phyloP scores from a whole-genome alignment of 371 early-diverging fungal genomes.

The Haplosporangium sp. region DNA sequence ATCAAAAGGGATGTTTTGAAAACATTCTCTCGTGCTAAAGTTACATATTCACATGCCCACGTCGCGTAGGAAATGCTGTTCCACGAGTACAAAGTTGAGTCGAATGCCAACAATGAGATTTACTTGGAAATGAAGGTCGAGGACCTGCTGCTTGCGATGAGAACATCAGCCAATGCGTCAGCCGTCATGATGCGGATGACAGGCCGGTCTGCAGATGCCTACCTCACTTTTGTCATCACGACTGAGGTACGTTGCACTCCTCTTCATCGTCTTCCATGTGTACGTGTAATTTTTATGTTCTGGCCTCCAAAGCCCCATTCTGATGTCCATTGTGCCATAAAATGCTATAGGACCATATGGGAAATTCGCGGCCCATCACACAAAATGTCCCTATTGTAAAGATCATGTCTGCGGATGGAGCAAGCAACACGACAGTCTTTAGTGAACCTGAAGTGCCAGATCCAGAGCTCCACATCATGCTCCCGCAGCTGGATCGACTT shows the following conservation, averaged over 20 bases:
- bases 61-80: slow-evolving; percentile 25
- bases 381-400: slow-evolving; percentile 48
- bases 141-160: slow-evolving; percentile 35
- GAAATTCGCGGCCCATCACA: slow-evolving; percentile 28
- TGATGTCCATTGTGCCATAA: too few relatives aligned
- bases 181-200: slow-evolving; percentile 41
- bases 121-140: slow-evolving; percentile 47
- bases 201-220: slow-evolving; percentile 30
- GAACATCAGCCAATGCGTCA: slow-evolving; percentile 23
- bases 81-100: slow-evolving; percentile 38
- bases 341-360: slow-evolving; percentile 28
- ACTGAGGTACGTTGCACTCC: slow-evolving; percentile 17
- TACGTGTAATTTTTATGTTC: not conserved
- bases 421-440: slow-evolving; percentile 32
- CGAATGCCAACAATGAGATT: slow-evolving; percentile 41
- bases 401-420: slow-evolving; percentile 33
- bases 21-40: not conserved
- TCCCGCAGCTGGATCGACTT: slow-evolving; percentile 43
- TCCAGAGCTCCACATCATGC: slow-evolving; percentile 53
- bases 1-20: not conserved
- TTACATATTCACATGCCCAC: not conserved
- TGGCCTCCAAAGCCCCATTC: too few relatives aligned
- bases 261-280: not conserved
- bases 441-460: slow-evolving; percentile 40
- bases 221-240: slow-evolving; percentile 37